phyloP scores from a whole-genome alignment of 2,329 filamentous ascomycete species.

The Dothistroma septosporum region DNA sequence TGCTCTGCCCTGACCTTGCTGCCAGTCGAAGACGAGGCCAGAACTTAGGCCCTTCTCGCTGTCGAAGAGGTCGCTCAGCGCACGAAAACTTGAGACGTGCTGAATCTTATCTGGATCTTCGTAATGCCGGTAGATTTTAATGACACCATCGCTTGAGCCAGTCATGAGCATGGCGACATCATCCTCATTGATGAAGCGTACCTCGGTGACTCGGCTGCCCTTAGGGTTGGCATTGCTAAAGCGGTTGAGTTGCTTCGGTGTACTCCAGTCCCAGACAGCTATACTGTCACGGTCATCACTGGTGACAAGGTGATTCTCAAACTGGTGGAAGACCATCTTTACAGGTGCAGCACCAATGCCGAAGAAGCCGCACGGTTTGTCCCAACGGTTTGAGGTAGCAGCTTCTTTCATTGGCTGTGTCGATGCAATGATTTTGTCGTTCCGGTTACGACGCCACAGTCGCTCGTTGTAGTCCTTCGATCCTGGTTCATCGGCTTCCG shows the following conservation, averaged over 20 bases:
- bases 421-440: conserved; percentile 85
- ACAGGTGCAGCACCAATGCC: conserved; percentile 85
- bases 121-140: conserved; percentile 91
- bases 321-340: conserved; percentile 96
- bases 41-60: conserved; percentile 76
- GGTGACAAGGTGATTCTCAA: conserved; percentile 90
- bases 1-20: conserved; percentile 91
- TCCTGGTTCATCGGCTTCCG: conserved; percentile 91
- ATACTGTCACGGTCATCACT: conserved; percentile 90
- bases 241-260: conserved; percentile 66
- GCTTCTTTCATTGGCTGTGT: conserved; percentile 91
- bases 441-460: conserved; percentile 85
- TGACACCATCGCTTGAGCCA: conserved; percentile 88
- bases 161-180: conserved; percentile 93
- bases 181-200: conserved; percentile 97
- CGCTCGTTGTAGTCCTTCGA: conserved; percentile 95
- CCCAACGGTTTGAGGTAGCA: conserved; percentile 83
- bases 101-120: conserved; percentile 72
- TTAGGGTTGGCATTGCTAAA: conserved; percentile 94
- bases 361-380: conserved; percentile 73
- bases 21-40: conserved; percentile 97
- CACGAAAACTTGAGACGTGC: conserved; percentile 85
- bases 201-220: conserved; percentile 87
- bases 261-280: conserved; percentile 86
- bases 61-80: conserved; percentile 86